phyloP scores from a whole-genome alignment of 2,329 filamentous ascomycete genomes.

The Aspergillus sp. region DNA sequence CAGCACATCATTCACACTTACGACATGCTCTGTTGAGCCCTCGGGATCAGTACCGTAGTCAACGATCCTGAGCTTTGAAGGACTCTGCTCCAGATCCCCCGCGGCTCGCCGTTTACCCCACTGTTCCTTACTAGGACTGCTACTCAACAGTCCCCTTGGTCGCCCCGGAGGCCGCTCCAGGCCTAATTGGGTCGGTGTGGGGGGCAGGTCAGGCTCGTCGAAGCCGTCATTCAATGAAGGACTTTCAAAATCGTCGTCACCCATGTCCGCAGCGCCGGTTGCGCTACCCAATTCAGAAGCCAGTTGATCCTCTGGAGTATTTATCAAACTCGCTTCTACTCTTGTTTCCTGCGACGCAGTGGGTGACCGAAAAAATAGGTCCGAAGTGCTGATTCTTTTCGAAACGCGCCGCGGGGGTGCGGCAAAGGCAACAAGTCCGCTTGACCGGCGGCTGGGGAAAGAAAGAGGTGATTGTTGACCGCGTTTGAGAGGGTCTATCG shows the following conservation, averaged over 20 bases:
- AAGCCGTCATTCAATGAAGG: constrained; percentile 33
- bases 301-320: constrained; percentile 40
- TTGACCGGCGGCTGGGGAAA: constrained; percentile 34
- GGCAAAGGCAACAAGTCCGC: constrained; percentile 41
- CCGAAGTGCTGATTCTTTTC: constrained; percentile 36
- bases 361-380: constrained; percentile 37
- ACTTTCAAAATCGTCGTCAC: constrained; percentile 22
- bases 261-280: constrained; percentile 29
- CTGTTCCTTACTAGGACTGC: constrained; percentile 41
- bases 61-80: constrained; percentile 34
- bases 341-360: constrained; percentile 17
- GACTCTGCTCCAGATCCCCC: constrained; percentile 33
- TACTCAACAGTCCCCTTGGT: constrained; percentile 38
- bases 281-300: constrained; percentile 38
- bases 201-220: constrained; percentile 68
- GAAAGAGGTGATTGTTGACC: constrained; percentile 22
- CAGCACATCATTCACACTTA: constrained; percentile 15
- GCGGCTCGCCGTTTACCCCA: constrained; percentile 30
- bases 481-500: constrained; percentile 24
- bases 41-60: constrained; percentile 23
- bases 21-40: constrained; percentile 10
- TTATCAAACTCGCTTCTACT: constrained; percentile 16
- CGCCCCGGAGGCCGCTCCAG: constrained; percentile 41
- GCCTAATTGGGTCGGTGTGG: constrained; percentile 48
- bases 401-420: constrained; percentile 42